These are phyloP conservation scores for Flaveria bidentis DNA, from an alignment of 129 eudicot species.

Conservation along the genomic window DNA sequence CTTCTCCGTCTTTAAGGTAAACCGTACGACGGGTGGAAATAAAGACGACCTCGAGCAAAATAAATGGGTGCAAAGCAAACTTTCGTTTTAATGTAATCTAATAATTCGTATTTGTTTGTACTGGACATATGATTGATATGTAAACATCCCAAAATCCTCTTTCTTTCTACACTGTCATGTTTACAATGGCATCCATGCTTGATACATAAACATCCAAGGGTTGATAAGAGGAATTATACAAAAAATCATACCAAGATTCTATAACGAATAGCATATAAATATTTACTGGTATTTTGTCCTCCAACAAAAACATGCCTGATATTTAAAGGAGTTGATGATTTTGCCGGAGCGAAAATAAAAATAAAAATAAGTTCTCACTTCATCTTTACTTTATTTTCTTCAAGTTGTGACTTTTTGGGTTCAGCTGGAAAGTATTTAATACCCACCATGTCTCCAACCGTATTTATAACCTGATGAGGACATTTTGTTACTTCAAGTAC, in stretches of 20 bases:
- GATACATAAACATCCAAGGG: not conserved
- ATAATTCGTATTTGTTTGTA: too few species aligned
- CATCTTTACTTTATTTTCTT: slow-evolving; percentile 59
- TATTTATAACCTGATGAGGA: slow-evolving; percentile 68
- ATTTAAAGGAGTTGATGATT: slow-evolving; percentile 19
- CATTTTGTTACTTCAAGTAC: slow-evolving; percentile 21
- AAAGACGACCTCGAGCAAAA: too few species aligned
- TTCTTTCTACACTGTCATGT: too few species aligned
- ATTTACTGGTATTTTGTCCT: slow-evolving; percentile 23
- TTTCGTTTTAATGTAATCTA: too few species aligned
- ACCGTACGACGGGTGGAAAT: too few species aligned
- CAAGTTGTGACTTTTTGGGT: slow-evolving; percentile 75
- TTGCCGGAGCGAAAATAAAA: slow-evolving; percentile 1
- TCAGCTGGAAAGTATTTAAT: slow-evolving; percentile 96
- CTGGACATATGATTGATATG: too few species aligned
- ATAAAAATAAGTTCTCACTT: slow-evolving; percentile 30
- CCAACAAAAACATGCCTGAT: slow-evolving; percentile 28
- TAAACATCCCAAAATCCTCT: too few species aligned
- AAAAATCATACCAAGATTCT: slow-evolving; percentile 10
- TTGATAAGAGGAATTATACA: slow-evolving; percentile 23
- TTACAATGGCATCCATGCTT: too few species aligned
- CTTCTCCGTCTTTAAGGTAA: too few species aligned
- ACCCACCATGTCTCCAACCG: slow-evolving; percentile 89
- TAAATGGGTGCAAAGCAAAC: too few species aligned
- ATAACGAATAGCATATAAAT: slow-evolving; percentile 19